phyloP scores from a whole-genome alignment of 1,284 basidiomycete species.

The Leccinum huronense region DNA sequence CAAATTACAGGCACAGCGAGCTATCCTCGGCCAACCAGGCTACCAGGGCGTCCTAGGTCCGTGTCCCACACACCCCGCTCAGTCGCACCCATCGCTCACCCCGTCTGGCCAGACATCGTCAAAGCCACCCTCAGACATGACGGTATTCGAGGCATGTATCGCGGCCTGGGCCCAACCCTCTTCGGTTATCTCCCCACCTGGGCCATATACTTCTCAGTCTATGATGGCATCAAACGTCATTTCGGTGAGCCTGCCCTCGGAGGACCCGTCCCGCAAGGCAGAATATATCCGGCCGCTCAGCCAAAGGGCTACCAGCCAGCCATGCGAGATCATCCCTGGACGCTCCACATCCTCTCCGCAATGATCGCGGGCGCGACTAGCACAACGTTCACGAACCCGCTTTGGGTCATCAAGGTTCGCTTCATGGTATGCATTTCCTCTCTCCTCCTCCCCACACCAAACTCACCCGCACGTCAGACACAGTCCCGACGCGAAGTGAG shows the following conservation, averaged over 20 bases:
- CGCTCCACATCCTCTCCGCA: slow-evolving; percentile 85
- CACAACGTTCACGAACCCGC: slow-evolving; percentile 87
- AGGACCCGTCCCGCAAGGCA: slow-evolving; percentile 37
- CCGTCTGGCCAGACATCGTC: slow-evolving; percentile 57
- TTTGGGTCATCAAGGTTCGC: slow-evolving; percentile 97
- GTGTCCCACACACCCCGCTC: slow-evolving; percentile 30
- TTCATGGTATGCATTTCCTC: slow-evolving; percentile 78
- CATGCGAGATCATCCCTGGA: slow-evolving; percentile 76
- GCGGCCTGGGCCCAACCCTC: slow-evolving; percentile 93
- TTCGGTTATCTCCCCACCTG: slow-evolving; percentile 95
- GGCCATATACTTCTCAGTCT: slow-evolving; percentile 98
- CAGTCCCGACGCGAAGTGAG: slow-evolving; percentile 70
- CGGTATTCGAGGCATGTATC: slow-evolving; percentile 85
- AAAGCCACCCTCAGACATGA: slow-evolving; percentile 70
- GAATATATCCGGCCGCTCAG: slow-evolving; percentile 76
- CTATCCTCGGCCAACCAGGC: slow-evolving; percentile 59
- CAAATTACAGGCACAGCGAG: slow-evolving; percentile 87
- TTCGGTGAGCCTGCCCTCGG: slow-evolving; percentile 68
- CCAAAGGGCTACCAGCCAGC: slow-evolving; percentile 78
- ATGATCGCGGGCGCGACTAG: slow-evolving; percentile 91
- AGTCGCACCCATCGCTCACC: slow-evolving; percentile 17
- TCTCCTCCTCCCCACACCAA: background rate
- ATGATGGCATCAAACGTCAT: slow-evolving; percentile 85
- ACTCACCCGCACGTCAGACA: slow-evolving; percentile 49
- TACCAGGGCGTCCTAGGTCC: slow-evolving; percentile 78